Evolutionary conservation across 331 rosid genomes (phyloP).

Genomic region (Phaseolus coccineus): DNA sequence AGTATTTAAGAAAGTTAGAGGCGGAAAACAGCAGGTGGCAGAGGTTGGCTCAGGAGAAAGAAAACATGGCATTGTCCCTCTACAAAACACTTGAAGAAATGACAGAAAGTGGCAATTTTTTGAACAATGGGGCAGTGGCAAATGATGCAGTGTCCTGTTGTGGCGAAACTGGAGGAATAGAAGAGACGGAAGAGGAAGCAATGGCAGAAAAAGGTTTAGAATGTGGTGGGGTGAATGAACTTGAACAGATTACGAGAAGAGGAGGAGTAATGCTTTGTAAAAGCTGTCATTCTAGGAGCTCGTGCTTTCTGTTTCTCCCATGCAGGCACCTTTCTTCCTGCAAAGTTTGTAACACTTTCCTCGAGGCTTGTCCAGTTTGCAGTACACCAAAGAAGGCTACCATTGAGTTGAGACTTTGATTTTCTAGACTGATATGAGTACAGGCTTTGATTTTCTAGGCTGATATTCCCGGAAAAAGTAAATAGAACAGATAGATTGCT

Average conservation of each 20-base stretch:
- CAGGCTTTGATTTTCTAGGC: constrained; percentile 73
- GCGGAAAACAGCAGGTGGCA: constrained; percentile 69
- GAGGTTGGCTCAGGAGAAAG: constrained; percentile 65
- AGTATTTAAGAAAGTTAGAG: constrained; percentile 57
- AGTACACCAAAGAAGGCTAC: constrained; percentile 63
- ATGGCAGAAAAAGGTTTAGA: constrained; percentile 35
- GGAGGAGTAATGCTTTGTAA: constrained; percentile 53
- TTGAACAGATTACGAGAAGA: constrained; percentile 17
- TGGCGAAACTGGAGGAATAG: constrained; percentile 36
- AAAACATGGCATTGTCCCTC: constrained; percentile 56
- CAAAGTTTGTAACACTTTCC: constrained; percentile 64
- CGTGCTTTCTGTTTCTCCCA: constrained; percentile 75
- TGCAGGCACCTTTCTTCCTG: constrained; percentile 92
- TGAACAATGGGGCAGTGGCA: constrained; percentile 30
- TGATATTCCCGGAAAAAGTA: constrained; percentile 22
- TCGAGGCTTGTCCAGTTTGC: constrained; percentile 84
- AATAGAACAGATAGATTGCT: background rate
- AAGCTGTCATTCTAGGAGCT: constrained; percentile 60
- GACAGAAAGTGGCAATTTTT: constrained; percentile 46
- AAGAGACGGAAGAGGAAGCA: constrained; percentile 19
- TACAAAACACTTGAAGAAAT: constrained; percentile 61
- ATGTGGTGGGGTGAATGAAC: background rate
- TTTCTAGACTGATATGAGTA: constrained; percentile 52
- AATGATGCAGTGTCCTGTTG: constrained; percentile 81
- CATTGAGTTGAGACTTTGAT: constrained; percentile 83